phyloP scores from a whole-genome alignment of 2,329 filamentous ascomycete species.

The Diaporthe sp. region DNA sequence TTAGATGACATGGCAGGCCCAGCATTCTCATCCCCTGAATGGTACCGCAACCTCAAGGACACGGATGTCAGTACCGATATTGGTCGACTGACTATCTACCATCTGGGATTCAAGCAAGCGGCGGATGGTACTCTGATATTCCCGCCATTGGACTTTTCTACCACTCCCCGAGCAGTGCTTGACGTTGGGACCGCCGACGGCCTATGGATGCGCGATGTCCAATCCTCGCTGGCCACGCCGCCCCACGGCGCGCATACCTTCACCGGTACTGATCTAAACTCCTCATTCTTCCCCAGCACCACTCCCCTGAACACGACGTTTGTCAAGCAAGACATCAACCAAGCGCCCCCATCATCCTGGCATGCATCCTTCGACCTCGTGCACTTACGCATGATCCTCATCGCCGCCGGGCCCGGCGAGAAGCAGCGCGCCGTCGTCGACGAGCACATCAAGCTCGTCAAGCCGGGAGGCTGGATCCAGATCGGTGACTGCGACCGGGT shows the following conservation, averaged over 20 bases:
- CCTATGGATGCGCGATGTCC: constrained; percentile 17
- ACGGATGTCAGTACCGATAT: constrained; percentile 17
- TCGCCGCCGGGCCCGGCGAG: not conserved
- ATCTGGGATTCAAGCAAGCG: constrained; percentile 14
- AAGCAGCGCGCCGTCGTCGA: constrained; percentile 7
- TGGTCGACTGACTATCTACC: constrained; percentile 24
- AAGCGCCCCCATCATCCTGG: not conserved
- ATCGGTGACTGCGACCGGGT: constrained; percentile 28
- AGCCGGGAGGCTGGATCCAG: constrained; percentile 27
- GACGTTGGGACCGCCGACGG: constrained; percentile 7
- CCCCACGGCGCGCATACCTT: not conserved
- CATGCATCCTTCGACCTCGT: constrained; percentile 21
- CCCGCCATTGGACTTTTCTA: not conserved
- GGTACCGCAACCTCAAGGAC: constrained; percentile 27
- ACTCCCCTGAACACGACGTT: not conserved
- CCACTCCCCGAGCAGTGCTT: not conserved
- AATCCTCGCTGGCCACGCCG: not conserved
- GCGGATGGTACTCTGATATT: constrained; percentile 3
- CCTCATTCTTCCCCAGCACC: constrained; percentile 20
- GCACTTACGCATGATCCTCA: constrained; percentile 21
- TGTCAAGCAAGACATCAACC: constrained; percentile 25
- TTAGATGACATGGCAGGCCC: not conserved
- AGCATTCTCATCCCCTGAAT: constrained; percentile 24
- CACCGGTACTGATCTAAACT: constrained; percentile 12
- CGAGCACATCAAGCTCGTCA: constrained; percentile 18